A percentile compares a stretch with the other conserved stretches of the same genome.
These are phyloP conservation scores for Litchi chinensis DNA, from an alignment of 345 rosid species.

Conservation along the genomic window DNA sequence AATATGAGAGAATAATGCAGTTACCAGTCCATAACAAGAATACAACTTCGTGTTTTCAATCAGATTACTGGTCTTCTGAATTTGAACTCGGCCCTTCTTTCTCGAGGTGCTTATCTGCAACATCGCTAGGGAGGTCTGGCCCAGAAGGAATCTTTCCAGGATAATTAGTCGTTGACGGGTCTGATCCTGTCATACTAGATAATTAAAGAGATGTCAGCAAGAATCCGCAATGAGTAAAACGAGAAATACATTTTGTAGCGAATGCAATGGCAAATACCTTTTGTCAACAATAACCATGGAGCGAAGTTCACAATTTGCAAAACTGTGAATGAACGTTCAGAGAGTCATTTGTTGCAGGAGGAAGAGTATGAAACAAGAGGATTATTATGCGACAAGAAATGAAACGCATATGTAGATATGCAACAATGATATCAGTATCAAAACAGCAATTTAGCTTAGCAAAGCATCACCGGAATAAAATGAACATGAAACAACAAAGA, in stretches of 20 bases:
- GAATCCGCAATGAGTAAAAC: conserved; percentile 11
- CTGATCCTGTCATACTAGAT: conserved; percentile 77
- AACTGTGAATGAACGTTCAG: conserved; percentile 47
- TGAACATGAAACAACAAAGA: neutral
- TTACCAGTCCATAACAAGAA: neutral
- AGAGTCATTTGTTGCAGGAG: conserved; percentile 14
- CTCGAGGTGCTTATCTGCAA: conserved; percentile 28
- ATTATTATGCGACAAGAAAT: neutral
- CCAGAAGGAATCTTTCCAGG: conserved; percentile 84
- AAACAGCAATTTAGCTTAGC: neutral
- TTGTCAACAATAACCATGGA: conserved; percentile 86
- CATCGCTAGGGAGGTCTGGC: conserved; percentile 54
- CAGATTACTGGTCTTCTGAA: conserved; percentile 5
- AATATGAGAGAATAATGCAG: neutral
- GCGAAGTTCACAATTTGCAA: conserved; percentile 95
- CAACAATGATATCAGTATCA: neutral
- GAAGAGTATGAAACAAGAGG: neutral
- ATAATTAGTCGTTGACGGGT: conserved; percentile 59
- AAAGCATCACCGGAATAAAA: neutral
- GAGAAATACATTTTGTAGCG: neutral
- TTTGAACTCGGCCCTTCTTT: conserved; percentile 26
- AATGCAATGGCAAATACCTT: conserved; percentile 43
- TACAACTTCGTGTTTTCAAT: conserved; percentile 6
- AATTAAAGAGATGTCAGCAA: conserved; percentile 6
- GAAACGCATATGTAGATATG: neutral